These are phyloP conservation scores for Erythrophleum fordii DNA, from an alignment of 306 rosid species.

Conservation along the genomic window DNA sequence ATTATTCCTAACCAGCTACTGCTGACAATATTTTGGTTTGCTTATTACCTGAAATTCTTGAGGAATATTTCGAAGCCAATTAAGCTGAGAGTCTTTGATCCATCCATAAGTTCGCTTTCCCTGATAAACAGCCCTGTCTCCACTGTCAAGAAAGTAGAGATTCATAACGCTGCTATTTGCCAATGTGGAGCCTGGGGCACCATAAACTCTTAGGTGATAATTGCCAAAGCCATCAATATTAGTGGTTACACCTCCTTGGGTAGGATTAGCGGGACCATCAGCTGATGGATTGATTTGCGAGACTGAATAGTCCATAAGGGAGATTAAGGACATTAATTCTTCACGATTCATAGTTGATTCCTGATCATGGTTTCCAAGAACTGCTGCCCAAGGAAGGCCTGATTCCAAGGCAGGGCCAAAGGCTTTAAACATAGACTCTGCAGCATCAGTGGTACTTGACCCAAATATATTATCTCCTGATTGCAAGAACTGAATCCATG, in stretches of 20 bases:
- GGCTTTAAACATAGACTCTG: slow-evolving; percentile 77
- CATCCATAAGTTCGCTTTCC: slow-evolving; percentile 84
- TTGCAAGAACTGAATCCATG: slow-evolving; percentile 38
- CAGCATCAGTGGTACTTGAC: slow-evolving; percentile 79
- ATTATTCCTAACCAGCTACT: slow-evolving; percentile 9
- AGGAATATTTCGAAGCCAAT: slow-evolving; percentile 72
- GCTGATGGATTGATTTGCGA: slow-evolving; percentile 64
- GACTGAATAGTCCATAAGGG: slow-evolving; percentile 91
- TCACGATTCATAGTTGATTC: slow-evolving; percentile 87
- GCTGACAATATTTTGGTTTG: slow-evolving; percentile 20
- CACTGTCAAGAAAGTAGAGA: slow-evolving; percentile 93
- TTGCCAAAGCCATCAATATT: slow-evolving; percentile 89
- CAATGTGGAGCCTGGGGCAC: slow-evolving; percentile 78
- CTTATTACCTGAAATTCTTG: slow-evolving; percentile 63
- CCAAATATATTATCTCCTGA: slow-evolving; percentile 92
- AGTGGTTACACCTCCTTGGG: slow-evolving; percentile 36
- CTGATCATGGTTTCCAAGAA: slow-evolving; percentile 95
- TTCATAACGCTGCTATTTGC: slow-evolving; percentile 79
- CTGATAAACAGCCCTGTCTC: slow-evolving; percentile 64
- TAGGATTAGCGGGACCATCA: slow-evolving; percentile 36
- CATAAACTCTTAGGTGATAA: slow-evolving; percentile 68
- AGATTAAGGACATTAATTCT: slow-evolving; percentile 78
- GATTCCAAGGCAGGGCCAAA: slow-evolving; percentile 90
- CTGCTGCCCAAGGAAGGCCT: slow-evolving; percentile 89
- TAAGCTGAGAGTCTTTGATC: slow-evolving; percentile 90